Percentiles rank a stretch among this genome's conserved stretches.
These are phyloP conservation scores for Aspergillus funiculosus DNA, from an alignment of 495 filamentous ascomycete species.

Conservation along the genomic window DNA sequence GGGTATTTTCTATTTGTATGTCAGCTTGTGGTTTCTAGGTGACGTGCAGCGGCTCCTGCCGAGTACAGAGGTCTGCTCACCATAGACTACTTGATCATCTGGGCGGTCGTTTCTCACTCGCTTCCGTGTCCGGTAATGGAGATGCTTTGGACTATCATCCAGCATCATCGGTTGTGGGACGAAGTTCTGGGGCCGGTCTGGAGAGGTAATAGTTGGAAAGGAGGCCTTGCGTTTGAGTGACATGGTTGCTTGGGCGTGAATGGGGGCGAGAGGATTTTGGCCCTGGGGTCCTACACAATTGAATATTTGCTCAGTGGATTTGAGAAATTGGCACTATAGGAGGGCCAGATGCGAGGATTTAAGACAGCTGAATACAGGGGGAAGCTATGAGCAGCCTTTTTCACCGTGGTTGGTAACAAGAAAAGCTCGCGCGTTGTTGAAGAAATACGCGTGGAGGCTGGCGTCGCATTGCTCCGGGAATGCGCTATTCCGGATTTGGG, in stretches of 20 bases:
- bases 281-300: not conserved
- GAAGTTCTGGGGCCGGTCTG: slow-evolving; percentile 26
- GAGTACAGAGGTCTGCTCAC: slow-evolving; percentile 23
- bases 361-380: not conserved
- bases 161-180: slow-evolving; percentile 20
- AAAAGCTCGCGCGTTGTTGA: slow-evolving; percentile 4
- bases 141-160: slow-evolving; percentile 33
- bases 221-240: slow-evolving; percentile 50
- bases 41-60: not conserved
- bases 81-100: slow-evolving; percentile 41
- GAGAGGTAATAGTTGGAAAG: slow-evolving; percentile 29
- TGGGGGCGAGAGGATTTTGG: not conserved
- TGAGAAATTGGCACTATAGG: not conserved
- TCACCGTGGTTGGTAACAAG: slow-evolving; percentile 9
- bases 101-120: slow-evolving; percentile 48
- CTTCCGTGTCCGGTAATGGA: slow-evolving; percentile 48
- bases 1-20: slow-evolving; percentile 38
- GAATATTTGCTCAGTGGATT: not conserved
- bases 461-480: slow-evolving; percentile 14
- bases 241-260: slow-evolving; percentile 27
- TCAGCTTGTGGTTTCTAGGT: slow-evolving; percentile 3
- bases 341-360: not conserved
- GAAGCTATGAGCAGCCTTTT: slow-evolving; percentile 5
- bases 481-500: slow-evolving; percentile 20
- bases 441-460: slow-evolving; percentile 2